These are phyloP conservation scores for Ustilaginoidea virens DNA, from an alignment of 2,329 filamentous ascomycete species.

Conservation along the genomic window DNA sequence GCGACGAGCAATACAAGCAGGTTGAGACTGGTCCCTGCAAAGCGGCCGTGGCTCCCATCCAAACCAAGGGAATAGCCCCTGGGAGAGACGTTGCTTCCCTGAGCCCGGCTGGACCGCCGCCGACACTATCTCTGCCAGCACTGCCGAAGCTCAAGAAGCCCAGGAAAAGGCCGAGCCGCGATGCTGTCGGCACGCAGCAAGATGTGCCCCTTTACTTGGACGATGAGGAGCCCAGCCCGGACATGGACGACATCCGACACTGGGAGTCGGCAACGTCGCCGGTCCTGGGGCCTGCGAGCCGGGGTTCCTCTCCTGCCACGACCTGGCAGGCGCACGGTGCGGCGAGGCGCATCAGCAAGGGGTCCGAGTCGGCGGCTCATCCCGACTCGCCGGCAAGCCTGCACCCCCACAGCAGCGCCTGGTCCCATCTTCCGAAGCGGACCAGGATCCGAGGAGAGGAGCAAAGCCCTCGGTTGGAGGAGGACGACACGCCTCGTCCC, in stretches of 20 bases:
- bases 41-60: background rate
- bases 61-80: background rate
- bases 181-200: conserved; percentile 7
- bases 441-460: too few relatives aligned
- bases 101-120: conserved; percentile 3
- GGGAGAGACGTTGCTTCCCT: background rate
- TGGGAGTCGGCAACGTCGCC: conserved; percentile 11
- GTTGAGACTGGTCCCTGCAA: background rate
- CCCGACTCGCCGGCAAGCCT: conserved; percentile 6
- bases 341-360: too few relatives aligned
- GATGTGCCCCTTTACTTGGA: conserved; percentile 14
- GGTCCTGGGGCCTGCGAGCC: background rate
- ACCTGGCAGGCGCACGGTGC: too few relatives aligned
- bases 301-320: background rate
- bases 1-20: background rate
- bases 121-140: conserved; percentile 3
- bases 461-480: too few relatives aligned
- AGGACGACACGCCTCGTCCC: conserved; percentile 20
- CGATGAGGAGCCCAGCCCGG: conserved; percentile 18
- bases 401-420: conserved; percentile 3
- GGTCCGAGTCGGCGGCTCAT: conserved; percentile 1
- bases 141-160: conserved; percentile 1
- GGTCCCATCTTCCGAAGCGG: background rate
- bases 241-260: conserved; percentile 23
- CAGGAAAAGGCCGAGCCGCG: conserved; percentile 1